These are phyloP conservation scores for Phytophthora ramorum DNA, from an alignment of 352 stramenopile species.

Conservation along the genomic window DNA sequence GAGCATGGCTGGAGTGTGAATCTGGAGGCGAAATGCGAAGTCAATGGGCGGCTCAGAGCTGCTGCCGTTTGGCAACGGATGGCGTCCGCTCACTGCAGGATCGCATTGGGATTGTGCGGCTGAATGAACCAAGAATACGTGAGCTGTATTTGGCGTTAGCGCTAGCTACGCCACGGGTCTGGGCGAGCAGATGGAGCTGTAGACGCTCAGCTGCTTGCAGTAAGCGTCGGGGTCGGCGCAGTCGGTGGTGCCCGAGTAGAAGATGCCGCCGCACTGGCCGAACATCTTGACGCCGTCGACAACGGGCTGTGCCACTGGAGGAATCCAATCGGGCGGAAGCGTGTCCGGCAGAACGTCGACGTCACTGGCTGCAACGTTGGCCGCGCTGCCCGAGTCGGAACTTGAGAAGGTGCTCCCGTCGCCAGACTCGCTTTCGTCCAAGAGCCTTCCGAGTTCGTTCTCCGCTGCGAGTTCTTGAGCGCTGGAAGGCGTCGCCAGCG, in stretches of 20 bases:
- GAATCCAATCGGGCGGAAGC: slow-evolving; percentile 4
- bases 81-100: slow-evolving; percentile 11
- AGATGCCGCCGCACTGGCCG: slow-evolving; percentile 27
- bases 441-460: background rate
- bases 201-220: slow-evolving; percentile 29
- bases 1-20: slow-evolving; percentile 16
- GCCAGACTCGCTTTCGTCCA: slow-evolving; percentile 5
- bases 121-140: slow-evolving; percentile 1
- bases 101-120: slow-evolving; percentile 7
- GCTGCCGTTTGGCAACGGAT: slow-evolving; percentile 11
- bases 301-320: slow-evolving; percentile 11
- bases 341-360: background rate
- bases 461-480: background rate
- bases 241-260: slow-evolving; percentile 26
- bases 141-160: slow-evolving; percentile 11
- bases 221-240: slow-evolving; percentile 28
- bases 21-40: slow-evolving; percentile 15
- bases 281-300: slow-evolving; percentile 28
- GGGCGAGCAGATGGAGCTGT: slow-evolving; percentile 33
- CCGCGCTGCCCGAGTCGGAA: slow-evolving; percentile 6
- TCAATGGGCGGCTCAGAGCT: background rate
- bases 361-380: background rate
- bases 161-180: slow-evolving; percentile 4
- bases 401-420: slow-evolving; percentile 2
- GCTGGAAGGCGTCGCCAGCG: background rate